Percentiles rank a stretch among this genome's conserved stretches.
Evolutionary conservation across 176 grass and related monocot genomes (phyloP).

Genomic region (Poa annua): DNA sequence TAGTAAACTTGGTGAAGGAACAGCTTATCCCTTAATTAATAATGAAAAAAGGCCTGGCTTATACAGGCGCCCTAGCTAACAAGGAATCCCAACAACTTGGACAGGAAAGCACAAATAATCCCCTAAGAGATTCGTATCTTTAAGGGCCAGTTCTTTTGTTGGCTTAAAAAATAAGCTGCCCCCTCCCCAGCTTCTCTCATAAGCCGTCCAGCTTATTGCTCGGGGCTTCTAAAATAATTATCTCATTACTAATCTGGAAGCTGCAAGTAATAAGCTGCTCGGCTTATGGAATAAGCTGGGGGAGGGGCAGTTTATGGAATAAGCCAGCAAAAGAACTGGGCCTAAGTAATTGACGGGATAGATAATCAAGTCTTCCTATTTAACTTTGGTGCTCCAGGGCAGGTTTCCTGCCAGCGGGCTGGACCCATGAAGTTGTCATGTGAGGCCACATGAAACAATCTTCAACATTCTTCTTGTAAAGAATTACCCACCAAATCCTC

Average conservation of each 20-base stretch:
- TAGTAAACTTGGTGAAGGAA: not conserved
- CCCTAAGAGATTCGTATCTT: not conserved
- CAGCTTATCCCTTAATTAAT: not conserved
- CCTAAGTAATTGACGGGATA: not conserved
- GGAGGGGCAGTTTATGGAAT: no score
- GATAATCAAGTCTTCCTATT: constrained; percentile 1
- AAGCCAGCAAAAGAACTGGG: no score
- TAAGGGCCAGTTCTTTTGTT: no score
- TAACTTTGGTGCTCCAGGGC: not conserved
- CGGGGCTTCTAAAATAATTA: no score
- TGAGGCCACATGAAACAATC: not conserved
- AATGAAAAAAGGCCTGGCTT: not conserved
- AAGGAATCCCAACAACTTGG: not conserved
- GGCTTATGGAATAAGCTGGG: no score
- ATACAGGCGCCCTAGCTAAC: not conserved
- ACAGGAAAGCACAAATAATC: not conserved
- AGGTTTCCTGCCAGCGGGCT: not conserved
- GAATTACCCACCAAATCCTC: not conserved
- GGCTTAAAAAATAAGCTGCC: no score
- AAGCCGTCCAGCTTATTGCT: no score
- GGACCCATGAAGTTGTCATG: not conserved
- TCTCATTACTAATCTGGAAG: no score
- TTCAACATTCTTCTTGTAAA: constrained; percentile 19
- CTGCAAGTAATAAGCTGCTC: no score
- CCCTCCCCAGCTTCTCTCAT: no score